Base-by-base conservation (phyloP, 2,329 filamentous ascomycete species). In the Hymenoscyphus occultus region DNA sequence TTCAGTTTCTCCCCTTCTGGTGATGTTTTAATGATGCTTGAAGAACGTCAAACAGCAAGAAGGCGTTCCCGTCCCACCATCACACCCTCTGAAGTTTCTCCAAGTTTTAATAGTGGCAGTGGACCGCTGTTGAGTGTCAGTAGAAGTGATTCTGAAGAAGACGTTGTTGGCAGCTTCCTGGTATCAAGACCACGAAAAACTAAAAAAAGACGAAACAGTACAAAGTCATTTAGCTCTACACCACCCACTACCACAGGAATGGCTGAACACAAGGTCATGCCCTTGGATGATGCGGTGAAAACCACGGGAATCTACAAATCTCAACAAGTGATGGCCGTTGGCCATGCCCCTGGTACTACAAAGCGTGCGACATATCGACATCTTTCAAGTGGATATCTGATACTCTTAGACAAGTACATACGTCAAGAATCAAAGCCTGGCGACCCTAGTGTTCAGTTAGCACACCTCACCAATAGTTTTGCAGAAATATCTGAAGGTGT, bases 141-240 rank as follows among this genome's bases (percentile, higher is more conserved):
- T 70, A 81, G 82, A 57, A 89, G 86, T 69, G 86, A 89, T 69
- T 89, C 86, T 0, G 86, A 89, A 71, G 86, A 89, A 68, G 86
- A 89, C 61, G 84, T 84, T 0, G 78, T 87, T 5, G 84, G 83
- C 2, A 86, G 80, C 66, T 89, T 89, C 71, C 75, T 89, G 2
- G 83, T 83, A 0, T 77, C 83, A 7, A 79, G 76, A 64, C 78
- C 76, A 59, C 78, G 76, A 45, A 72, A 68, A 16, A 72, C 77
- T 54, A 77, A 80, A 65, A 79, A 77, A 69, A 79, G 83, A 22
- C 77, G 80, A 57, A 71, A 76, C 1, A 82, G 80, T 68, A 76
- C 76, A 51, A 80, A 82, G 59, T 78, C 76, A 0, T 66, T 86
- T 59, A 87, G 83, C 75, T 84, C 83, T 0, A 87, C 85, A 5